Conservation (phyloP, 1,139 yeast genomes). For the Komagataea norvegica region DNA sequence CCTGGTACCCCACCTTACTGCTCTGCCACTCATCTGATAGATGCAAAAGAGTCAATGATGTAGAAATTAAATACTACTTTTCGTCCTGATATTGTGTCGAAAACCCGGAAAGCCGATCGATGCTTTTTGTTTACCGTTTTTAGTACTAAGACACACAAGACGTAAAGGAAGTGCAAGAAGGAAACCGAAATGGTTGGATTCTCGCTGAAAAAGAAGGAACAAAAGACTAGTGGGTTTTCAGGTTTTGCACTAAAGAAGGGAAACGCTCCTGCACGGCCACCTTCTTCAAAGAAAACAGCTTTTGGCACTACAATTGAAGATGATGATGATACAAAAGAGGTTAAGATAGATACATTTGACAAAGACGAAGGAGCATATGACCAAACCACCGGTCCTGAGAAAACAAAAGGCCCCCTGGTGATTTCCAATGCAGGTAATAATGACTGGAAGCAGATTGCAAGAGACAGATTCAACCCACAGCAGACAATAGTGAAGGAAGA, state of each 20-base stretch:
- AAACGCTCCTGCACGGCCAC: not conserved
- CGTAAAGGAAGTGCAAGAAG: too few species aligned
- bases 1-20: not conserved
- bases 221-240: not conserved
- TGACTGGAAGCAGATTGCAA: conserved; percentile 27
- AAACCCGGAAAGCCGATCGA: not conserved
- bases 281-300: conserved; percentile 20
- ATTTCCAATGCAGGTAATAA: conserved; percentile 28
- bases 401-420: conserved; percentile 19
- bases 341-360: conserved; percentile 28
- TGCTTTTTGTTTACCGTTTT: not conserved
- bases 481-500: conserved; percentile 14
- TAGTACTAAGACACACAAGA: not conserved
- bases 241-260: conserved; percentile 1
- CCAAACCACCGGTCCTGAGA: conserved; percentile 14
- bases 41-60: too few species aligned
- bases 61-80: too few species aligned
- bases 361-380: conserved; percentile 22
- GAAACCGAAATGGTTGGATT: conserved; percentile 23
- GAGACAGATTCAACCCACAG: conserved; percentile 15
- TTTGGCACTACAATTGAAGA: conserved; percentile 28
- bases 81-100: not conserved
- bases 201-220: conserved; percentile 19
- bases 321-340: conserved; percentile 26
- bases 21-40: too few species aligned